Base-by-base conservation (phyloP, 331 rosid species). In the Malus hybrid region DNA sequence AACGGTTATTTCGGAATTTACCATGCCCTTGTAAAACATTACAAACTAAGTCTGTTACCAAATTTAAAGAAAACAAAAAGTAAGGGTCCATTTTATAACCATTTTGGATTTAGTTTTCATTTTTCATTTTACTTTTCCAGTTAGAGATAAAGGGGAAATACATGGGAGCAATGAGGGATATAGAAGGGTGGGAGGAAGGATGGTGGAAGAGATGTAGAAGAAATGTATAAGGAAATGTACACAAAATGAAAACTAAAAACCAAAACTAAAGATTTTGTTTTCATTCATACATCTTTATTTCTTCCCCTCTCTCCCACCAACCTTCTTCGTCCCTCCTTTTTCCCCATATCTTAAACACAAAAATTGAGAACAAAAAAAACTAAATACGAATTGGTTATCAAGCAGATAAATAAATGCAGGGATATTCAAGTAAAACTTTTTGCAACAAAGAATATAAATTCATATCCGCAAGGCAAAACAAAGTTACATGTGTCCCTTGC, bases 401-500 rank as follows among this genome's bases (percentile, higher is more conserved):
- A 7, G 3, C 9, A 39, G 22, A 22, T 26, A 71, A 63, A 22
- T 9, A 20, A 22, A 57, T 57, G 28, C 5, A 32, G 46, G 0
- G 15, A 63, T 30, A 63, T 32, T 15, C 68, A 30, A 4, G 68
- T 29, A 9, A 32, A 6, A 16, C 56, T 16, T 18, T 29, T 63
- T 63, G 34, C 24, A 3, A 63, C 7, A 63, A 63, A 63, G 68
- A 30, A 32, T 32, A 63, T 30, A 8, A 30, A 9, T 63, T 66
- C 30, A 66, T 63, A 34, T 6, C 30, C 16, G 20, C 7, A 68
- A 24, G 39, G 63, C 15, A 80, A 44, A 39, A 26, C 14, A 22
- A 63, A 12, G 46, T 60, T 83, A 94, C 99, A 93, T 87, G 90
- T 70, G 88, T 74, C 70, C 77, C 50, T 29, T 46, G 77, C 61